Conservation (phyloP, 2,329 filamentous ascomycete genomes). For the Diplodia corticola region DNA sequence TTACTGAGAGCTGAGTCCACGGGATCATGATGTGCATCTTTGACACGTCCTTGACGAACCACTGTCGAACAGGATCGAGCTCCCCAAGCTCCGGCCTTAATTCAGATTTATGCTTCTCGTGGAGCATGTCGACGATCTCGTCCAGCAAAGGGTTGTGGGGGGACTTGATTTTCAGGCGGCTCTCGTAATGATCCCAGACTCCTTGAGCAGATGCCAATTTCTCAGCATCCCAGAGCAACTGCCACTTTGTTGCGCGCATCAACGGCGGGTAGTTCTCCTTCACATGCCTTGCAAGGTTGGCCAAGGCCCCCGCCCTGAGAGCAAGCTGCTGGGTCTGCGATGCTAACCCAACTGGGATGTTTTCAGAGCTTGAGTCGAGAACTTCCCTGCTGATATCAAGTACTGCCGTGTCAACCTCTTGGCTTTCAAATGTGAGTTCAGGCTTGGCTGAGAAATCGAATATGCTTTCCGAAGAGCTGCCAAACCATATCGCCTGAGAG, state of each 20-base stretch:
- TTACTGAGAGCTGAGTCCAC: conserved; percentile 76
- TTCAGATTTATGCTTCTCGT: conserved; percentile 72
- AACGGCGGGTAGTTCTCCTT: conserved; percentile 64
- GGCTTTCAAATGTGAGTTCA: conserved; percentile 64
- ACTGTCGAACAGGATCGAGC: conserved; percentile 77
- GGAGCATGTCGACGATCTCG: conserved; percentile 73
- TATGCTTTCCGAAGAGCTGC: conserved; percentile 77
- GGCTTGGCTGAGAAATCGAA: conserved; percentile 75
- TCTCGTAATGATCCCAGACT: conserved; percentile 80
- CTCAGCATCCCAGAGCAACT: conserved; percentile 84
- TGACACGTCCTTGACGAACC: conserved; percentile 69
- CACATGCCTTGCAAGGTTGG: conserved; percentile 72
- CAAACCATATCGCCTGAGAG: conserved; percentile 93
- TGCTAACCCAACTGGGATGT: conserved; percentile 45
- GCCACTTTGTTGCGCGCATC: conserved; percentile 71
- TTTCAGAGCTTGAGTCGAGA: conserved; percentile 69
- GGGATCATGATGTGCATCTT: conserved; percentile 73
- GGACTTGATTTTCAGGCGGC: conserved; percentile 68
- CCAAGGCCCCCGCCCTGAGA: conserved; percentile 70
- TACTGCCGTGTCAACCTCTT: conserved; percentile 75
- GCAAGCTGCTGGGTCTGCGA: conserved; percentile 81
- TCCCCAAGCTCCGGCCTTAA: conserved; percentile 66
- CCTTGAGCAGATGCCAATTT: conserved; percentile 78
- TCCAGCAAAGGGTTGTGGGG: conserved; percentile 70
- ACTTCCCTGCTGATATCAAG: conserved; percentile 79